Evolutionary conservation across 805 yeast genomes (phyloP), one percentile per base, ranked within the genome.

Genomic region (Candida dajiaensis): DNA sequence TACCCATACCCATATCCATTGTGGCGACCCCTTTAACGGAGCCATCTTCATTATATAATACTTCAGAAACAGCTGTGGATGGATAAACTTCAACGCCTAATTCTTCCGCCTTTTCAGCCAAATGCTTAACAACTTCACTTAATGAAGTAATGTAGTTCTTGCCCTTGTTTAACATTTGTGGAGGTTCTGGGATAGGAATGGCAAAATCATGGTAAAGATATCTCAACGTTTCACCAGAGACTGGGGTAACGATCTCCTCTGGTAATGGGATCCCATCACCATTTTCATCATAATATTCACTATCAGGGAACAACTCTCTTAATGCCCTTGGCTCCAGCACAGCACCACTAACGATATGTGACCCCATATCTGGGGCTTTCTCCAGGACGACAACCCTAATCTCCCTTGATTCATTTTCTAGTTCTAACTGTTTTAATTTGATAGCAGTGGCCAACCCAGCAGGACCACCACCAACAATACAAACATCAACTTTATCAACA

Each of bases 391-490:
- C 85, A 31, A 94, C 95, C 50, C 99, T 73, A 42, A 89, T 67
- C 42, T 81, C 85, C 19, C 87, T 85, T 1, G 83, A 85, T 13
- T 65, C 61, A 25, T 73, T 67, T 51, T 77, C 83, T 45, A 74
- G 69, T 59, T 90, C 97, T 31, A 92, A 68, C 63, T 90, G 97
- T 64, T 94, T 94, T 50, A 89, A 71, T 54, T 78, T 76, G 51
- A 94, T 94, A 12, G 98, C 98, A 2, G 99, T 84, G 1, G 97
- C 90, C 43, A 94, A 70, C 3, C 99, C 99, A 1, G 98, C 95
- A 7, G 98, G 98, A 0, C 99, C 99, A 31, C 95, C 98, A 38
- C 99, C 99, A 2, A 94, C 96, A 43, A 94, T 89, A 58, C 95
- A 86, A 20, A 94, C 96, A 64, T 94, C 99, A 13, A 88, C 97